Percentiles rank a stretch among this genome's conserved stretches.
These are phyloP conservation scores for Backusella australiensis DNA, from an alignment of 192 early-diverging fungal species.

Conservation along the genomic window DNA sequence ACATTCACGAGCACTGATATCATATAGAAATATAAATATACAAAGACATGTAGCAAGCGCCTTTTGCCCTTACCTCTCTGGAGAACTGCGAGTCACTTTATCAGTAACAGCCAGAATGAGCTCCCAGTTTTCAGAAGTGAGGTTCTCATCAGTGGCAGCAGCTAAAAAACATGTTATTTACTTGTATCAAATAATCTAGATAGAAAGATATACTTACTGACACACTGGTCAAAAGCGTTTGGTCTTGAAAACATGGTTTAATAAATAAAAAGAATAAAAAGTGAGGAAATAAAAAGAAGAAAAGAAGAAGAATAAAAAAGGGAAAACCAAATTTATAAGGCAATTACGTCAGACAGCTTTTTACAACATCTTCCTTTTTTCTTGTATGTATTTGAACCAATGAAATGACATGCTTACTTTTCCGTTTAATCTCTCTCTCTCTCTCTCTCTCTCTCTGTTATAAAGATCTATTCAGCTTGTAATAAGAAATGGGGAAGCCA, in stretches of 20 bases:
- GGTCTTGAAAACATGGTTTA: constrained; percentile 46
- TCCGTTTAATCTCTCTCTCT: too few species aligned
- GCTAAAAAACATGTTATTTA: constrained; percentile 15
- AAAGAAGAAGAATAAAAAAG: neutral
- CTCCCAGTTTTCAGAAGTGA: constrained; percentile 94
- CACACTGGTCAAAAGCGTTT: constrained; percentile 54
- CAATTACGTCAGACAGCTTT: neutral
- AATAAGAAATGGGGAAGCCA: too few species aligned
- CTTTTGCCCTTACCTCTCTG: constrained; percentile 42
- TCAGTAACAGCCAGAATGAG: constrained; percentile 74
- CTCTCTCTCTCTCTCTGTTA: too few species aligned
- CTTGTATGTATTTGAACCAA: neutral
- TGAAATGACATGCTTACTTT: neutral
- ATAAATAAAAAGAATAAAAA: neutral
- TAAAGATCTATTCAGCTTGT: too few species aligned
- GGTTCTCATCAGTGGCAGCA: constrained; percentile 89
- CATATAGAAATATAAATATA: neutral
- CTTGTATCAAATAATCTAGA: neutral
- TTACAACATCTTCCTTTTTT: neutral
- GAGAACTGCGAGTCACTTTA: constrained; percentile 48
- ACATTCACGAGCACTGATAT: constrained; percentile 63
- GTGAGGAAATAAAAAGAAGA: neutral
- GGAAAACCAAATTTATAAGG: neutral
- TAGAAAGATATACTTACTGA: constrained; percentile 39
- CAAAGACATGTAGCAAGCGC: neutral